Conservation (phyloP, 2,329 filamentous ascomycete species). For the Byssoonygena ceratinophila region DNA sequence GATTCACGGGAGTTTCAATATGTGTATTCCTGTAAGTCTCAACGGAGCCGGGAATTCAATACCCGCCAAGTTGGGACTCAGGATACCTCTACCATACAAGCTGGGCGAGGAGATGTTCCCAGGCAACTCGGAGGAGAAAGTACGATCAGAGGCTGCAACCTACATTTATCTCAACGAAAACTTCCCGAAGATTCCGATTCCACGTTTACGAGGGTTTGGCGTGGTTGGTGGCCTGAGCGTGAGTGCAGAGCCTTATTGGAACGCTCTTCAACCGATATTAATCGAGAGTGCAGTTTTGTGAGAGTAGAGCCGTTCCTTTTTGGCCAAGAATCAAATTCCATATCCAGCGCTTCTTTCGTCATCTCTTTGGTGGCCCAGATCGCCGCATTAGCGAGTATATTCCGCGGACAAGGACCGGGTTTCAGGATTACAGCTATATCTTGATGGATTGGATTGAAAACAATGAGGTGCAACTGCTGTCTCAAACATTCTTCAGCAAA, state of each 20-base stretch:
- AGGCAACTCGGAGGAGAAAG: conserved; percentile 20
- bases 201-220: conserved; percentile 19
- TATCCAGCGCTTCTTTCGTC: conserved; percentile 7
- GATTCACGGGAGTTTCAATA: conserved; percentile 15
- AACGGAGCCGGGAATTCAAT: background rate
- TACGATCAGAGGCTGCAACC: conserved; percentile 19
- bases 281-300: conserved; percentile 12
- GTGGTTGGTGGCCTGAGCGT: conserved; percentile 18
- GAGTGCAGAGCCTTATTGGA: background rate
- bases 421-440: conserved; percentile 14
- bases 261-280: background rate
- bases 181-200: conserved; percentile 18
- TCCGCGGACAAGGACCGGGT: conserved; percentile 7
- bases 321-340: conserved; percentile 14
- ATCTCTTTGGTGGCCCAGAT: background rate
- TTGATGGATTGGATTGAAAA: conserved; percentile 15
- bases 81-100: conserved; percentile 15
- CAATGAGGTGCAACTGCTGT: conserved; percentile 10
- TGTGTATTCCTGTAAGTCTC: conserved; percentile 16
- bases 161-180: conserved; percentile 19
- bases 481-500: conserved; percentile 3
- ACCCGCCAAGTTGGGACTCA: conserved; percentile 11
- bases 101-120: conserved; percentile 18
- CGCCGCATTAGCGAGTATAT: conserved; percentile 6
- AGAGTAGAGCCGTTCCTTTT: conserved; percentile 6